These are phyloP conservation scores for Candida palmyrensis DNA, from an alignment of 805 yeast genomes.

Conservation along the genomic window DNA sequence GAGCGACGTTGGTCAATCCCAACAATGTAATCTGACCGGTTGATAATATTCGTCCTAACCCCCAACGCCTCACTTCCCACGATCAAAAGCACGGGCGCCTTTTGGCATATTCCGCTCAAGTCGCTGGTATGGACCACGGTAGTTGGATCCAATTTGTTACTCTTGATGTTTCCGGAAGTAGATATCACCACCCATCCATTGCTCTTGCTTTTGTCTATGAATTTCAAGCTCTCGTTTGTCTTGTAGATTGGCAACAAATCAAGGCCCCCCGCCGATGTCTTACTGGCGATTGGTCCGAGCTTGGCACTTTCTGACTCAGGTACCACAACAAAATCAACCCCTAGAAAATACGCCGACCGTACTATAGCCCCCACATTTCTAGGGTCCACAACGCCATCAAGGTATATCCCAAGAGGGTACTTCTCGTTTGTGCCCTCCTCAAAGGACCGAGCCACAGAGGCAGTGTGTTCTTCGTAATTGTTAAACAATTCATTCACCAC, in stretches of 20 bases:
- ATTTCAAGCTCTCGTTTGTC: slow-evolving; percentile 52
- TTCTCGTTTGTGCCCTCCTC: slow-evolving; percentile 10
- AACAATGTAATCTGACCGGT: slow-evolving; percentile 51
- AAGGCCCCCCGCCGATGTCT: slow-evolving; percentile 80
- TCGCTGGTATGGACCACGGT: slow-evolving; percentile 37
- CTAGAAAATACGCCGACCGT: slow-evolving; percentile 75
- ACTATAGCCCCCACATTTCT: slow-evolving; percentile 83
- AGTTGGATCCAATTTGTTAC: slow-evolving; percentile 22
- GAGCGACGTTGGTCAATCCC: slow-evolving; percentile 31
- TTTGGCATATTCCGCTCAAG: slow-evolving; percentile 37
- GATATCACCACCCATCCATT: slow-evolving; percentile 67
- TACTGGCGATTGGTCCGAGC: slow-evolving; percentile 71
- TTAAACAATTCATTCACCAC: slow-evolving; percentile 14
- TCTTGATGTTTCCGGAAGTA: slow-evolving; percentile 47
- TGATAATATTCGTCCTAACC: slow-evolving; percentile 58
- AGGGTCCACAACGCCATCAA: slow-evolving; percentile 82
- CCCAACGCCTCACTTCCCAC: slow-evolving; percentile 88
- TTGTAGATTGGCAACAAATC: slow-evolving; percentile 65
- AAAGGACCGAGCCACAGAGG: slow-evolving; percentile 14
- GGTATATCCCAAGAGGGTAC: slow-evolving; percentile 63
- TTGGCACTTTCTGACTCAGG: slow-evolving; percentile 71
- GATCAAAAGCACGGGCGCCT: slow-evolving; percentile 62
- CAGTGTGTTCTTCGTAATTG: slow-evolving; percentile 6
- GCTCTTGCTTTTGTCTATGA: slow-evolving; percentile 50
- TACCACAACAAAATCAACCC: slow-evolving; percentile 72